Conservation (phyloP, 352 stramenopile genomes). For the Globisporangium cylindrosporum region DNA sequence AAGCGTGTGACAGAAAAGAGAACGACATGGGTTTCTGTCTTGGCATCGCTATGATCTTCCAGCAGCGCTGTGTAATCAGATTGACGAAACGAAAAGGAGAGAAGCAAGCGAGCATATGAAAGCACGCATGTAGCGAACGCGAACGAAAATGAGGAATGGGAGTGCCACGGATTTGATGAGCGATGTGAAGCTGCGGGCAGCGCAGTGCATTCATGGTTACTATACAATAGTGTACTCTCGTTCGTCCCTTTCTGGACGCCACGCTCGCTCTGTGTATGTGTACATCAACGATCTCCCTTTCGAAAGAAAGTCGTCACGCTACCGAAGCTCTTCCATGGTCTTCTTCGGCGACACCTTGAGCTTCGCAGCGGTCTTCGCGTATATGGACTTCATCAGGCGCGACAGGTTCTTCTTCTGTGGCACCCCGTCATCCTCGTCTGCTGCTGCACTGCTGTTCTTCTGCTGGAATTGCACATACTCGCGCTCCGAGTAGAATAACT, state of each 20-base stretch:
- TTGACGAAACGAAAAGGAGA: neutral
- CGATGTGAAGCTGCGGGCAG: neutral
- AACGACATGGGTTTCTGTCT: neutral
- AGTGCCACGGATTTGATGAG: neutral
- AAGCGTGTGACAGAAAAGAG: no score
- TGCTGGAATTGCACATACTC: slow-evolving; percentile 64
- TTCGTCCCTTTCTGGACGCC: neutral
- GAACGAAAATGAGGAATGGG: neutral
- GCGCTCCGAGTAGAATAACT: slow-evolving; percentile 53
- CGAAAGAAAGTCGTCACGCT: neutral
- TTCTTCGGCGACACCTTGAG: slow-evolving; percentile 46
- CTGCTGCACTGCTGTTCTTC: slow-evolving; percentile 8
- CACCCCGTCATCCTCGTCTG: slow-evolving; percentile 1
- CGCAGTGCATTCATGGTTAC: neutral
- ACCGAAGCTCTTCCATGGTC: slow-evolving; percentile 21
- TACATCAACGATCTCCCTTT: neutral
- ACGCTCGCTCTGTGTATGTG: neutral
- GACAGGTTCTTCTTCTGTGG: slow-evolving; percentile 37
- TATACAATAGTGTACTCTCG: neutral
- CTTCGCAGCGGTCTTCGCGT: slow-evolving; percentile 54
- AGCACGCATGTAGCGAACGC: neutral
- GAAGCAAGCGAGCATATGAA: neutral
- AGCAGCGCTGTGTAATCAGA: slow-evolving; percentile 4
- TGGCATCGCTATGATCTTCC: neutral
- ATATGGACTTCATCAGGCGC: slow-evolving; percentile 48